Conservation (phyloP, 2,329 filamentous ascomycete genomes). For the Alternaria gansuensis region DNA sequence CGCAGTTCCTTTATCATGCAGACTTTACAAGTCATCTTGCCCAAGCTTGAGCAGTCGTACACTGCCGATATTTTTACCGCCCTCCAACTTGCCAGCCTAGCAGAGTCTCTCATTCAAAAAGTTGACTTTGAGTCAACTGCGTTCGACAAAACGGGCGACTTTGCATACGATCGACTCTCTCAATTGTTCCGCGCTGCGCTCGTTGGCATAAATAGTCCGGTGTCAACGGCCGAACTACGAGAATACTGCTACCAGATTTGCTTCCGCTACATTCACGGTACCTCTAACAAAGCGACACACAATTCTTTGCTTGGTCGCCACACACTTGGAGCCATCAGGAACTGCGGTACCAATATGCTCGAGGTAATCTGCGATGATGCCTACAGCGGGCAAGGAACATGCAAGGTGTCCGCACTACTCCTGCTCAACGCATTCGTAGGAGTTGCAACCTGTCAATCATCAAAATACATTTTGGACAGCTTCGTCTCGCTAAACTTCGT, state of each 20-base stretch:
- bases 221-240: slow-evolving; percentile 74
- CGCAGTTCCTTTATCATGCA: slow-evolving; percentile 84
- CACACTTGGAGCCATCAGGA: slow-evolving; percentile 74
- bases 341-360: slow-evolving; percentile 81
- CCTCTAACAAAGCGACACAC: slow-evolving; percentile 59
- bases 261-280: slow-evolving; percentile 81
- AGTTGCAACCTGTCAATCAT: slow-evolving; percentile 75
- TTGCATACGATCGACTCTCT: slow-evolving; percentile 87
- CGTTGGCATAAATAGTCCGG: slow-evolving; percentile 77
- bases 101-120: slow-evolving; percentile 75
- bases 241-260: slow-evolving; percentile 91
- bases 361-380: slow-evolving; percentile 93
- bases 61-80: slow-evolving; percentile 74
- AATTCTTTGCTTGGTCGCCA: slow-evolving; percentile 55
- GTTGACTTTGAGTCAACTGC: slow-evolving; percentile 66
- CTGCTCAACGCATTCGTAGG: slow-evolving; percentile 81
- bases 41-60: slow-evolving; percentile 82
- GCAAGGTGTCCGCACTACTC: slow-evolving; percentile 84
- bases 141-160: slow-evolving; percentile 66
- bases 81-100: slow-evolving; percentile 78
- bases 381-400: slow-evolving; percentile 80
- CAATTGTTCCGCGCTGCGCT: slow-evolving; percentile 90
- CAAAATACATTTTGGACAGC: slow-evolving; percentile 77
- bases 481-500: slow-evolving; percentile 90
- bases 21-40: slow-evolving; percentile 84